Evolutionary conservation across 225 moss, liverwort and hornwort species (phyloP).

Genomic region (Climacium dendroides): DNA sequence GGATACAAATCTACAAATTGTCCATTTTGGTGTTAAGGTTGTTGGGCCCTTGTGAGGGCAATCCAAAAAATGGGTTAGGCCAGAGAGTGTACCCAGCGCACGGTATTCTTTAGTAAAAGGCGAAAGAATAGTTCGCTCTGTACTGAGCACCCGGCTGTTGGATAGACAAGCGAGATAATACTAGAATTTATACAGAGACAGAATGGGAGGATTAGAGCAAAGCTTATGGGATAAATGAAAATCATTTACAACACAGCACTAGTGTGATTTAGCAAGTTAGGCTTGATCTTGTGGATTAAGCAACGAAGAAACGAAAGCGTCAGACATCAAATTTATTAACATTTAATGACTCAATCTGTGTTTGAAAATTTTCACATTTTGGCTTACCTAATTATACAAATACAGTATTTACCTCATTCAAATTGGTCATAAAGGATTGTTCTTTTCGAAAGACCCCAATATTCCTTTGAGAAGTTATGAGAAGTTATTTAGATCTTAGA

Average conservation of each 20-base stretch:
- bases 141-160: neutral
- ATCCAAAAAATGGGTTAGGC: neutral
- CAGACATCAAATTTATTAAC: too few species aligned
- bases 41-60: neutral
- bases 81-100: neutral
- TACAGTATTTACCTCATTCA: too few species aligned
- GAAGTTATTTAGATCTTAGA: too few species aligned
- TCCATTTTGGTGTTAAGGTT: neutral
- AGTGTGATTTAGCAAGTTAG: neutral
- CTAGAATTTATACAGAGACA: neutral
- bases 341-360: too few species aligned
- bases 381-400: too few species aligned
- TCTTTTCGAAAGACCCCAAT: too few species aligned
- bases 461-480: too few species aligned
- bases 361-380: too few species aligned
- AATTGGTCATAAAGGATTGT: too few species aligned
- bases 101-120: slow-evolving; percentile 35
- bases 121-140: slow-evolving; percentile 33
- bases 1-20: fast-evolving
- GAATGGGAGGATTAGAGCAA: neutral
- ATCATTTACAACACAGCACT: neutral
- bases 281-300: neutral
- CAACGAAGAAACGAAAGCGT: neutral
- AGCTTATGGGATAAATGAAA: neutral
- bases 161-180: fast-evolving